Conservation (phyloP, 2,329 filamentous ascomycete genomes). For the Sarocladium kiliense region DNA sequence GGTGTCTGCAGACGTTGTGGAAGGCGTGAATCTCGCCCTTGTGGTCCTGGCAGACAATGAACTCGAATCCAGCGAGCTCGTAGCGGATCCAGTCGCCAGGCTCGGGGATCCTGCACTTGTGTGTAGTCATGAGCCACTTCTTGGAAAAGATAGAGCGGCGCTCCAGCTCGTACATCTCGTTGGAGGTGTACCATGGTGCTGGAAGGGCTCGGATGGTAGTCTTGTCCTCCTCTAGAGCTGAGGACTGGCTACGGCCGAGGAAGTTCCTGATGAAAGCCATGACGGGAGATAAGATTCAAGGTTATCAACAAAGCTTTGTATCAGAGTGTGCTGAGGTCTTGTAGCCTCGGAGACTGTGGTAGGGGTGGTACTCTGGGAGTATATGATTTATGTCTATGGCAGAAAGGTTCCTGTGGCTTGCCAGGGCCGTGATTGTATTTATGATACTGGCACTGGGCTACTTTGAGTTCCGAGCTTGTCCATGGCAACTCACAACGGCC, state of each 20-base stretch:
- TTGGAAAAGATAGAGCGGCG: conserved; percentile 51
- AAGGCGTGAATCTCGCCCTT: conserved; percentile 51
- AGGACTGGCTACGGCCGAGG: conserved; percentile 23
- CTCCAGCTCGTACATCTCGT: conserved; percentile 53
- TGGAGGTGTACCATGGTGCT: conserved; percentile 44
- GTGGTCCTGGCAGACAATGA: conserved; percentile 46
- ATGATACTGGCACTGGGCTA: not conserved
- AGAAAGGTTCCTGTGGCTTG: too few species aligned
- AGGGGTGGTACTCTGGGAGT: too few species aligned
- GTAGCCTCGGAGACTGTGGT: too few species aligned
- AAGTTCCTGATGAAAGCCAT: conserved; percentile 25
- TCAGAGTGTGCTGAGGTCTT: too few species aligned
- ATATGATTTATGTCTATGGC: too few species aligned
- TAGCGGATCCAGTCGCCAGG: conserved; percentile 53
- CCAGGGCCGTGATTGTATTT: too few species aligned
- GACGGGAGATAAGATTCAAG: not conserved
- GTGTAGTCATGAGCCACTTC: conserved; percentile 51
- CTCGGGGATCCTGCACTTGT: conserved; percentile 44
- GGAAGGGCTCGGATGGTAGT: conserved; percentile 34
- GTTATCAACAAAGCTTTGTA: too few species aligned
- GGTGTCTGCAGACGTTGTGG: conserved; percentile 58
- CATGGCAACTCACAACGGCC: not conserved
- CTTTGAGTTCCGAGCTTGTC: not conserved
- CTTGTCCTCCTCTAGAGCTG: conserved; percentile 18
- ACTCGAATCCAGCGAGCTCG: conserved; percentile 49